phyloP scores from a whole-genome alignment of 345 rosid genomes.

The Sapria himalayana region DNA sequence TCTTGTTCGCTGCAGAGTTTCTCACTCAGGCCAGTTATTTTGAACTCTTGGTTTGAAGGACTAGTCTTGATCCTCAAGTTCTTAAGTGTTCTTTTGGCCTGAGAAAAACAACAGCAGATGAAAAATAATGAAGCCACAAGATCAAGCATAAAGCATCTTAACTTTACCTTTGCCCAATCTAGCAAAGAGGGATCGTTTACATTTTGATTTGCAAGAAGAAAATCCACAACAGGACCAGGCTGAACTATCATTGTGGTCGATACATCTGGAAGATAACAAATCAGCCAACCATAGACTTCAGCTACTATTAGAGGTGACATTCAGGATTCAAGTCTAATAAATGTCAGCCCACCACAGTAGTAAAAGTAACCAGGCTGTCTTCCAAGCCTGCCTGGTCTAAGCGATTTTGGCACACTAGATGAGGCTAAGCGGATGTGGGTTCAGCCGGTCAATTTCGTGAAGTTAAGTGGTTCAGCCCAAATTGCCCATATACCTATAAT shows the following conservation, averaged over 20 bases:
- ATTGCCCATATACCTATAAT: no score
- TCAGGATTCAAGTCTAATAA: no score
- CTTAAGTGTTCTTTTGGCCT: constrained; percentile 60
- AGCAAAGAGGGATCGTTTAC: constrained; percentile 35
- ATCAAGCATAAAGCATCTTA: not conserved
- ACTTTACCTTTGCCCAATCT: constrained; percentile 65
- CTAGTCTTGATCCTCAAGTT: constrained; percentile 48
- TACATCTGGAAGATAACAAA: constrained; percentile 7
- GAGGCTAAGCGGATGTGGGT: no score
- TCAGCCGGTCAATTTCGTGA: no score
- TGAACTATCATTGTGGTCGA: constrained; percentile 73
- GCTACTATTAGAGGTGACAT: no score
- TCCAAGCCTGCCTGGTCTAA: no score
- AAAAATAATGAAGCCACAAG: constrained; percentile 1
- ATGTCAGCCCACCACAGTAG: no score
- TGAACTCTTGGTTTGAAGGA: constrained; percentile 66
- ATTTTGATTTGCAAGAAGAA: constrained; percentile 41
- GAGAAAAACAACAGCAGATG: not conserved
- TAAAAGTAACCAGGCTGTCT: no score
- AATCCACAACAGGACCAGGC: constrained; percentile 70
- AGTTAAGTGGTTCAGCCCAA: no score
- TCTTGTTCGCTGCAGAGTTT: constrained; percentile 24
- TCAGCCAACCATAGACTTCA: no score
- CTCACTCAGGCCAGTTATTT: constrained; percentile 71
- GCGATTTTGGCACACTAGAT: no score